Evolutionary conservation across 768 basidiomycete species (phyloP).

Genomic region (Tulasnella sp.): DNA sequence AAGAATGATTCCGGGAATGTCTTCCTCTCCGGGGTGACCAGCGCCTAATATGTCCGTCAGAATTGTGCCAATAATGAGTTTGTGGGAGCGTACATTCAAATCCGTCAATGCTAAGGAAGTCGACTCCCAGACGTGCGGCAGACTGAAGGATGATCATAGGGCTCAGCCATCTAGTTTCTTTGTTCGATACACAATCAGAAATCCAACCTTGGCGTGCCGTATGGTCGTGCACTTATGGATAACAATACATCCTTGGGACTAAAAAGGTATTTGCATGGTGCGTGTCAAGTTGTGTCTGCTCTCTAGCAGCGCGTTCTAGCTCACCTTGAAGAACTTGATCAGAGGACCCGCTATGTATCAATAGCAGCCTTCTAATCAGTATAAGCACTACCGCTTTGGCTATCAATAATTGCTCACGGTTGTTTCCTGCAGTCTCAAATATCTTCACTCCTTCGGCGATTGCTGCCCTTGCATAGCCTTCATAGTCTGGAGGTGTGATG

Average conservation of each 20-base stretch:
- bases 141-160: no score
- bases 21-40: slow-evolving; percentile 91
- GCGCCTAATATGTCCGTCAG: slow-evolving; percentile 45
- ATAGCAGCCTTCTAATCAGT: neutral
- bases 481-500: slow-evolving; percentile 87
- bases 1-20: slow-evolving; percentile 78
- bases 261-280: neutral
- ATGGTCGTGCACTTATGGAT: slow-evolving; percentile 88
- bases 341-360: slow-evolving; percentile 53
- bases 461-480: slow-evolving; percentile 67
- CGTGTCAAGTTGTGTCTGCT: no score
- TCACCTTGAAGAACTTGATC: slow-evolving; percentile 66
- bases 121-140: slow-evolving; percentile 71
- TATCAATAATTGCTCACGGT: slow-evolving; percentile 44
- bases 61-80: neutral
- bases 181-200: neutral
- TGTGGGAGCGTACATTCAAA: slow-evolving; percentile 66
- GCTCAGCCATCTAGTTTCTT: no score
- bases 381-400: no score
- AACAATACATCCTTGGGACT: slow-evolving; percentile 56
- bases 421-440: slow-evolving; percentile 90
- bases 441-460: slow-evolving; percentile 81
- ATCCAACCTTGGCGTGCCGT: slow-evolving; percentile 65
- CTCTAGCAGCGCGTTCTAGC: neutral
- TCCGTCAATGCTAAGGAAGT: slow-evolving; percentile 80